A percentile compares a stretch with the other conserved stretches of the same genome.
Conservation (phyloP, 1,284 basidiomycete species). For the Heterobasidion occidentale region DNA sequence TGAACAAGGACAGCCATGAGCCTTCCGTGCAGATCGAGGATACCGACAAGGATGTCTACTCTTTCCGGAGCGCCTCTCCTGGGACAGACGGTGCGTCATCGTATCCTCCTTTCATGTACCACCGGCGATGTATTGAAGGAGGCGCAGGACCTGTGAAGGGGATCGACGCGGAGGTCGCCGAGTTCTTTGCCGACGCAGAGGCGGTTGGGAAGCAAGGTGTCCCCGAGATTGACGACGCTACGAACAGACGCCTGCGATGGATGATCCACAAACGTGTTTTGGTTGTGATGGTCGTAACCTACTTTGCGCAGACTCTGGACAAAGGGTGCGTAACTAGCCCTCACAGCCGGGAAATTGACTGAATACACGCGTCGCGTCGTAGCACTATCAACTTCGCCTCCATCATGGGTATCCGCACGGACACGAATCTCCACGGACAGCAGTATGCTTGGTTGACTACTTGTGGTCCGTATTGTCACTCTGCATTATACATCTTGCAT, state of each 20-base stretch:
- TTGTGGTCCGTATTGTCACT: constrained; percentile 27
- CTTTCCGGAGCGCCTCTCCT: constrained; percentile 10
- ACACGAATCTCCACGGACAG: constrained; percentile 38
- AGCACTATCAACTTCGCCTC: constrained; percentile 46
- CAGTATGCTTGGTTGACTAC: constrained; percentile 46
- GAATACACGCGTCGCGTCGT: not conserved
- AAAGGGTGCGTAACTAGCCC: constrained; percentile 29
- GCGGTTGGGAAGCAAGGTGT: constrained; percentile 8
- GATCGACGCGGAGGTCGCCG: constrained; percentile 40
- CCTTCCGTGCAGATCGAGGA: constrained; percentile 19
- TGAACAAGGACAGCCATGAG: constrained; percentile 3
- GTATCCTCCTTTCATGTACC: constrained; percentile 1
- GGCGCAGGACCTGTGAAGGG: constrained; percentile 19
- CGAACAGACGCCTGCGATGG: constrained; percentile 35
- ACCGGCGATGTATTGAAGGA: not conserved
- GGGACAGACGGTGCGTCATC: constrained; percentile 7
- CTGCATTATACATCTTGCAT: not conserved
- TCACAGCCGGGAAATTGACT: not conserved
- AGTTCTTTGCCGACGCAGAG: constrained; percentile 32
- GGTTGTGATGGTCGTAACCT: constrained; percentile 47
- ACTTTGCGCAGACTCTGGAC: constrained; percentile 43
- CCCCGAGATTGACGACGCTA: constrained; percentile 35
- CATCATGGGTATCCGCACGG: constrained; percentile 46
- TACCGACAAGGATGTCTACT: constrained; percentile 22
- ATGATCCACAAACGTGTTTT: constrained; percentile 46